phyloP scores from a whole-genome alignment of 208 protist species.

The Phytomonas sp. region DNA sequence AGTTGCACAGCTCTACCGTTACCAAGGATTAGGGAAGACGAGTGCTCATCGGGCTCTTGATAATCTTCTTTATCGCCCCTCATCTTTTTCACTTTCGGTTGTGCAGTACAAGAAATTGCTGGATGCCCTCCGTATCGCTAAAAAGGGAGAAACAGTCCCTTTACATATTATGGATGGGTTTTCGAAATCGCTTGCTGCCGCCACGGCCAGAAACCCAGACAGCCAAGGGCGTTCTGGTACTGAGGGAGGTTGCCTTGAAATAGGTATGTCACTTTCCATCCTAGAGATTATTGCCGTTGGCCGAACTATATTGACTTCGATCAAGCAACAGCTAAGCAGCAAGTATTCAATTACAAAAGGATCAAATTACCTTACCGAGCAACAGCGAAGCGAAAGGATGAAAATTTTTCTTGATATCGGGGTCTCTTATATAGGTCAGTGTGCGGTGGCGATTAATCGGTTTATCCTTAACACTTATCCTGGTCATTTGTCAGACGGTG shows the following conservation, averaged over 20 bases:
- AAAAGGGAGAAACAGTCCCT: slow-evolving; percentile 3
- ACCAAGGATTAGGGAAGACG: not conserved
- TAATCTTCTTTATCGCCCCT: not conserved
- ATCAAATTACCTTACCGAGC: not conserved
- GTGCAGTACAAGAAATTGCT: slow-evolving; percentile 15
- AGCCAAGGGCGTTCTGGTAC: not conserved
- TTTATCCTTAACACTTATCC: not conserved
- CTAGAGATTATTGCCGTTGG: not conserved
- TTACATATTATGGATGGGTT: not conserved
- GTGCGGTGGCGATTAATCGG: not conserved
- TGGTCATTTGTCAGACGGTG: not conserved
- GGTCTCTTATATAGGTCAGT: not conserved
- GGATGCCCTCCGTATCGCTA: slow-evolving; percentile 8
- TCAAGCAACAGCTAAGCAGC: not conserved
- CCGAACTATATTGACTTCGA: not conserved
- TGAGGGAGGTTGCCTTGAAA: not conserved
- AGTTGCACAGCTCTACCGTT: slow-evolving; percentile 14
- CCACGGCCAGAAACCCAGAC: not conserved
- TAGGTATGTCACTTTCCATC: not conserved
- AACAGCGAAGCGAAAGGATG: not conserved
- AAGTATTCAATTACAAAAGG: not conserved
- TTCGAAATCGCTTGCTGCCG: not conserved
- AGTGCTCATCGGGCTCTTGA: slow-evolving; percentile 6
- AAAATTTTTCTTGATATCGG: not conserved
- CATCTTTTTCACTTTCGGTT: slow-evolving; percentile 3